These are phyloP conservation scores for Curvularia sp. DNA, from an alignment of 2,329 filamentous ascomycete species.

Conservation along the genomic window DNA sequence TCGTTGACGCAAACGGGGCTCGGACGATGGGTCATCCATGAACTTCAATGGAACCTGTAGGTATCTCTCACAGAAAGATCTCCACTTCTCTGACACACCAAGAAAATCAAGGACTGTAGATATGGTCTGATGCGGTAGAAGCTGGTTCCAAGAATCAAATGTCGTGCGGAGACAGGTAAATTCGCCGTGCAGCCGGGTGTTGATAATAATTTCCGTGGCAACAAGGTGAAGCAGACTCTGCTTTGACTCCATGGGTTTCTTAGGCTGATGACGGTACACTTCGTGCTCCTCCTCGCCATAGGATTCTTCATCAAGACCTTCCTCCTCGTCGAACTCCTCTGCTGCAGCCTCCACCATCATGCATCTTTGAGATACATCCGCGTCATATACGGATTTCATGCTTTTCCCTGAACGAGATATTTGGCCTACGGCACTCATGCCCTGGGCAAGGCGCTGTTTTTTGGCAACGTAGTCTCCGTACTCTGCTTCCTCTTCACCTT, in stretches of 20 bases:
- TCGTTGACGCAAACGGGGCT: conserved; percentile 52
- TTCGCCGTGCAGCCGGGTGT: conserved; percentile 39
- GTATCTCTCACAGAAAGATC: conserved; percentile 56
- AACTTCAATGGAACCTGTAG: conserved; percentile 57
- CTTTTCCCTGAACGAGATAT: neutral
- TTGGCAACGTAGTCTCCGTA: conserved; percentile 21
- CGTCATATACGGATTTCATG: neutral
- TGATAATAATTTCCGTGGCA: conserved; percentile 43
- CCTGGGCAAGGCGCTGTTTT: conserved; percentile 2
- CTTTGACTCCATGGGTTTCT: conserved; percentile 43
- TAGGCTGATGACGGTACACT: conserved; percentile 13
- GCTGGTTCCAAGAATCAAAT: conserved; percentile 43
- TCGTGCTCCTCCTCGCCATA: conserved; percentile 8
- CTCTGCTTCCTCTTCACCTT: conserved; percentile 46
- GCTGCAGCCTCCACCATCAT: neutral
- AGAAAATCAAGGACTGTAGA: conserved; percentile 55
- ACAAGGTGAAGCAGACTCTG: conserved; percentile 43
- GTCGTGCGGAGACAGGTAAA: conserved; percentile 42
- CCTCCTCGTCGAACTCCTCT: conserved; percentile 1
- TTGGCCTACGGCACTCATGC: neutral
- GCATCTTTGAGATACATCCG: neutral
- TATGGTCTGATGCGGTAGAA: conserved; percentile 56
- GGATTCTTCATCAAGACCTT: neutral
- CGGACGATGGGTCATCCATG: conserved; percentile 42
- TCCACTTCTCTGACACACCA: conserved; percentile 55